Base-by-base conservation (phyloP, 805 yeast genomes). In the Cyberlindnera maclurae region DNA sequence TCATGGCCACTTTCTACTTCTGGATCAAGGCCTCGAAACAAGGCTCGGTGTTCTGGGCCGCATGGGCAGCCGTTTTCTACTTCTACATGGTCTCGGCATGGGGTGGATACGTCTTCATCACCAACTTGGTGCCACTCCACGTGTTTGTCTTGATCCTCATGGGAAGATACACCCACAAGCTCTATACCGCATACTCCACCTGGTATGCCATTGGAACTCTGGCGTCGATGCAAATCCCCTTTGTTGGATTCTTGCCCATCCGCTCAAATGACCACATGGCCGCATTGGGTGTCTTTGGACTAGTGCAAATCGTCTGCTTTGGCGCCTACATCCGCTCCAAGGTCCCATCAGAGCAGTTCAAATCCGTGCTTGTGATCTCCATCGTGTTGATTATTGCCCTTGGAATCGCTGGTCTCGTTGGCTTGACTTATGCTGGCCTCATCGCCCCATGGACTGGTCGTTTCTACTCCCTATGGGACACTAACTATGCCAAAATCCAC, bases 391-490 rank as follows among this genome's bases (percentile, higher is more conserved):
- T 88, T 39, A 67, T 79, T 24, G 57, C 64, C 12, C 47, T 82
- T 24, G 96, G 96, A 41, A 55, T 86, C 31, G 67, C 69, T 12
- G 95, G 82, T 15, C 69, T 93, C 39, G 73, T 86, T 33, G 76
- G 73, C 13, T 79, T 94, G 51, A 93, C 99, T 13, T 82, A 84
- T 44, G 69, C 87, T 38, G 98, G 97, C 4, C 78, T 82, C 61
- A 93, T 94, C 62, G 97, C 97, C 28, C 99, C 99, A 39, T 93
- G 99, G 98, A 88, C 97, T 10, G 99, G 99, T 50, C 82, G 99
- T 65, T 94, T 93, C 70, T 93, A 93, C 66, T 89, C 97, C 2
- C 67, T 94, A 50, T 93, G 98, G 98, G 98, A 93, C 61, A 93
- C 98, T 4, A 82, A 75, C 61, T 93, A 94, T 57, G 99, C 99